Evolutionary conservation across 441 rosid species (phyloP), one percentile per base, ranked within the genome.

Genomic region (Aquilaria agallochum): DNA sequence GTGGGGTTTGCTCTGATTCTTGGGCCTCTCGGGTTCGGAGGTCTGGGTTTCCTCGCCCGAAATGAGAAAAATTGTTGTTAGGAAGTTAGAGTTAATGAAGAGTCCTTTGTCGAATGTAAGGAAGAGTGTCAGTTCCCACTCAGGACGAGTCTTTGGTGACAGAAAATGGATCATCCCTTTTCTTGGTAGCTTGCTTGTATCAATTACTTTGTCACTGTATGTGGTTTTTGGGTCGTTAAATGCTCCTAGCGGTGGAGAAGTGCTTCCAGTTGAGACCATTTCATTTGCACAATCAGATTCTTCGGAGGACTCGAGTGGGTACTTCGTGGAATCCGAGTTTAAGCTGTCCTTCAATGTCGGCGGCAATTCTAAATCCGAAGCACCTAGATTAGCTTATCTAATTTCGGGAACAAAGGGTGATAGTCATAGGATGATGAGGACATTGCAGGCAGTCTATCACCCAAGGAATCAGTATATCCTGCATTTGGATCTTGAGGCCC

Each of bases 391-490:
- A 61, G 99, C 97, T 56, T 94, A 91, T 81, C 80, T 94, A 31
- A 91, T 94, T 66, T 94, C 97, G 0, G 99, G 99, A 27, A 89
- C 99, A 6, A 89, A 87, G 75, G 99, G 99, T 3, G 97, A 94
- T 74, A 83, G 89, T 68, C 87, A 78, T 63, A 87, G 99, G 65
- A 81, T 94, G 91, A 73, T 89, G 89, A 87, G 99, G 78, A 94
- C 99, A n/a, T 78, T 94, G 72, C 92, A 89, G 71, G 97, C 96
- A 20, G 90, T 94, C 44, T 94, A 91, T 69, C 99, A 94, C 74
- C 99, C 99, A 0, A 83, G 99, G 68, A 94, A 94, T 72, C 99
- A 91, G 78, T 94, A 94, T 72, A 83, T 94, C 64, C 72, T 94
- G 60, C 99, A 91, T 74, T 78, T 91, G 79, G 99, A 94, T 78